These are phyloP conservation scores for Luzula sylvatica DNA, from an alignment of 176 grass and related monocot genomes.

Conservation along the genomic window DNA sequence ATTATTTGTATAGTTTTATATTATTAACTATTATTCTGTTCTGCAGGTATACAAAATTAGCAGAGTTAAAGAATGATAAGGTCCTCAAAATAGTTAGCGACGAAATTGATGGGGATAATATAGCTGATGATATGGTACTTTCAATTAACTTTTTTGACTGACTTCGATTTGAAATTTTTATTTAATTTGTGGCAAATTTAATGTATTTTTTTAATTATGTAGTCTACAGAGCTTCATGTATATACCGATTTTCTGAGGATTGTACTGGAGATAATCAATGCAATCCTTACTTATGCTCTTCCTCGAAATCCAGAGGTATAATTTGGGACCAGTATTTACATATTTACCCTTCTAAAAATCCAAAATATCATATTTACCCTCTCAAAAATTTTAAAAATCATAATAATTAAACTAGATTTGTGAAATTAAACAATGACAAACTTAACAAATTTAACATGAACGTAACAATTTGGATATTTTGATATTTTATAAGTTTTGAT, in stretches of 20 bases:
- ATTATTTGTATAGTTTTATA: neutral
- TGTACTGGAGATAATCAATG: constrained; percentile 97
- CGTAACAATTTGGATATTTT: too few relatives aligned
- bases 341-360: constrained; percentile 8
- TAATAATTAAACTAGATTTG: too few relatives aligned
- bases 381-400: too few relatives aligned
- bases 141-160: neutral
- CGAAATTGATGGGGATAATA: constrained; percentile 60
- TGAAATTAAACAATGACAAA: too few relatives aligned
- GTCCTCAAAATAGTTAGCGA: constrained; percentile 44
- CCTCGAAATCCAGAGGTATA: constrained; percentile 92
- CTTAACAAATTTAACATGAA: too few relatives aligned
- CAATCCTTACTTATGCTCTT: constrained; percentile 94
- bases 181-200: constrained; percentile 20
- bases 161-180: neutral
- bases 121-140: constrained; percentile 85
- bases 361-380: constrained; percentile 7
- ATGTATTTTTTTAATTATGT: constrained; percentile 30
- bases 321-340: constrained; percentile 18
- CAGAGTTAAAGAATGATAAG: constrained; percentile 94
- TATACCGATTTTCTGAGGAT: constrained; percentile 97
- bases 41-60: constrained; percentile 86
- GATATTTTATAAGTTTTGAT: too few relatives aligned
- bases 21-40: constrained; percentile 14
- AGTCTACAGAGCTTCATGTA: constrained; percentile 97